A percentile compares a stretch with the other conserved stretches of the same genome.
Conservation (phyloP, 768 basidiomycete genomes). For the Pulveroboletus sp. region DNA sequence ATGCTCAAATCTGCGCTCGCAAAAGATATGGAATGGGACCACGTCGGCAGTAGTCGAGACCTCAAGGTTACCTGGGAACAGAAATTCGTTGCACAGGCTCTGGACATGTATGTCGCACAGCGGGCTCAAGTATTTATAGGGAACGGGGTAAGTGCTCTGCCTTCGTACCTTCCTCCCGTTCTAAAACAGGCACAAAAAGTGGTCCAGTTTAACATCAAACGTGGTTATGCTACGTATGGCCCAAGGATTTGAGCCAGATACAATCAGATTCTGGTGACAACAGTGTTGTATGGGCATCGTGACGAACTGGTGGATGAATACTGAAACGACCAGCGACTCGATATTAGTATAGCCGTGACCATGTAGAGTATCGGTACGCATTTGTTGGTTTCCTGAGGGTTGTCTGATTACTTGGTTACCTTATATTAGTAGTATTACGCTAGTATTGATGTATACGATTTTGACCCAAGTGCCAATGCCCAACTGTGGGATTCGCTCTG, state of each 20-base stretch:
- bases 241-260: slow-evolving; percentile 21
- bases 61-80: slow-evolving; percentile 40
- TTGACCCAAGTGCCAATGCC: not conserved
- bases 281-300: not conserved
- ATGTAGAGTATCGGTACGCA: no score
- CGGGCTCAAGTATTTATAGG: slow-evolving; percentile 48
- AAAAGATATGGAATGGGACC: slow-evolving; percentile 34
- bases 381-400: not conserved
- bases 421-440: not conserved
- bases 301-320: not conserved
- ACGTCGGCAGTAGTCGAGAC: slow-evolving; percentile 40
- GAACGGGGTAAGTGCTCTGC: slow-evolving; percentile 41
- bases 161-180: not conserved
- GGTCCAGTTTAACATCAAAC: slow-evolving; percentile 41
- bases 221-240: slow-evolving; percentile 36
- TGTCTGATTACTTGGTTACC: not conserved
- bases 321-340: not conserved
- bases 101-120: slow-evolving; percentile 50
- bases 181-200: slow-evolving; percentile 24
- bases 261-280: slow-evolving; percentile 36
- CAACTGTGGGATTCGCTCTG: no score
- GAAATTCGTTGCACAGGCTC: slow-evolving; percentile 38
- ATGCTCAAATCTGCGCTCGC: slow-evolving; percentile 36
- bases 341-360: no score
- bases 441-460: not conserved